phyloP scores from a whole-genome alignment of 2,329 filamentous ascomycete species.

The Sarocladium oryzae region DNA sequence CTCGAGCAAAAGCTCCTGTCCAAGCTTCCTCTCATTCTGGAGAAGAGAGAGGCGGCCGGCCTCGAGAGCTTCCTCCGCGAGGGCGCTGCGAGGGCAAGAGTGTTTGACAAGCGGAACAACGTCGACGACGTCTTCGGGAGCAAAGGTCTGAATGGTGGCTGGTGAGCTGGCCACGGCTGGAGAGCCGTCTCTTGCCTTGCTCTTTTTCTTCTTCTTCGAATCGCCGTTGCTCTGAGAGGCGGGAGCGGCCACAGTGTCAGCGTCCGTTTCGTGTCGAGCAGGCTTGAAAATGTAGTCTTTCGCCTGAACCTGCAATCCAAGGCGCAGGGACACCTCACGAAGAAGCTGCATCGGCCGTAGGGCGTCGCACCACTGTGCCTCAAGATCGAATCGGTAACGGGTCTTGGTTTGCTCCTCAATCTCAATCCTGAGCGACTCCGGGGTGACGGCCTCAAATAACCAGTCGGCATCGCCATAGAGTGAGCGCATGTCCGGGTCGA shows the following conservation, averaged over 20 bases:
- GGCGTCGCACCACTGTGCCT: slow-evolving; percentile 57
- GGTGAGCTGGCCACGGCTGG: slow-evolving; percentile 38
- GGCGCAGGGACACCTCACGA: slow-evolving; percentile 80
- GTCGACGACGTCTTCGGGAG: slow-evolving; percentile 80
- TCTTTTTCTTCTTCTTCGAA: slow-evolving; percentile 55
- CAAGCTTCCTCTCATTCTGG: slow-evolving; percentile 90
- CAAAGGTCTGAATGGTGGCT: slow-evolving; percentile 47
- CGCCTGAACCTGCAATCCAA: slow-evolving; percentile 80
- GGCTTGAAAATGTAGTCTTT: slow-evolving; percentile 46
- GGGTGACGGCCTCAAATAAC: slow-evolving; percentile 72
- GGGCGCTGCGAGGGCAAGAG: slow-evolving; percentile 78
- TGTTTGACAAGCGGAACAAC: slow-evolving; percentile 94
- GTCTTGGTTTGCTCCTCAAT: slow-evolving; percentile 65
- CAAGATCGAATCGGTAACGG: slow-evolving; percentile 72
- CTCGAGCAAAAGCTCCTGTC: slow-evolving; percentile 92
- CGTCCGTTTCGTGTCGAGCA: slow-evolving; percentile 16
- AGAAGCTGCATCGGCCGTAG: slow-evolving; percentile 77
- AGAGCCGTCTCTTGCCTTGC: slow-evolving; percentile 49
- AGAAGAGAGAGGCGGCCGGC: slow-evolving; percentile 94
- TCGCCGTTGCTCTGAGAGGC: slow-evolving; percentile 33
- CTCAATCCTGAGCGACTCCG: slow-evolving; percentile 60
- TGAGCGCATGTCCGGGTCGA: slow-evolving; percentile 65
- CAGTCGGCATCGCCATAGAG: slow-evolving; percentile 80
- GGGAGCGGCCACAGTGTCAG: slow-evolving; percentile 22
- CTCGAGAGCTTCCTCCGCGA: slow-evolving; percentile 93